These are phyloP conservation scores for Calamus simplicifolius DNA, from an alignment of 176 grass and related monocot species.

Conservation along the genomic window DNA sequence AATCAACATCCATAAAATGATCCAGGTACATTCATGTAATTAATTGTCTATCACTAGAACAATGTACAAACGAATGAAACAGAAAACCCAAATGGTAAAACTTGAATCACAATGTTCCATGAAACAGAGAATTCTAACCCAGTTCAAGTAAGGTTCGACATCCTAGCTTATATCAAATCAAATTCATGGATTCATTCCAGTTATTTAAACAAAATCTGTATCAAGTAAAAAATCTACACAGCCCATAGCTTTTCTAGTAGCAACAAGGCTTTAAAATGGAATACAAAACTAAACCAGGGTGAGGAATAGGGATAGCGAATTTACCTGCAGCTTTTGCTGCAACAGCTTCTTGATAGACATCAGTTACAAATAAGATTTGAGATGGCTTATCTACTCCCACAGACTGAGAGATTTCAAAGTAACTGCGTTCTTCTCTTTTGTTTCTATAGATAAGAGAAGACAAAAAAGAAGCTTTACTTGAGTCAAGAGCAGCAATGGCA, in stretches of 20 bases:
- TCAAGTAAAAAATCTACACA: background rate
- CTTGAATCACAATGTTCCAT: no score
- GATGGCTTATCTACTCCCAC: constrained; percentile 75
- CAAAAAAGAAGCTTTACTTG: background rate
- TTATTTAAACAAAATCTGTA: background rate
- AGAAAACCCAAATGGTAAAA: no score
- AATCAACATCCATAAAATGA: no score
- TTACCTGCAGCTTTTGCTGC: constrained; percentile 84
- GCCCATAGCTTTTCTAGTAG: background rate
- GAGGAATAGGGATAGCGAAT: background rate
- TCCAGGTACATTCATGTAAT: no score
- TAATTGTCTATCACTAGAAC: no score
- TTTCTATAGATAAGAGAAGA: constrained; percentile 33
- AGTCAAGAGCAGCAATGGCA: no score
- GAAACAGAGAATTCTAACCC: no score
- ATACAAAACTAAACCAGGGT: background rate
- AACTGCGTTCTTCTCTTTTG: constrained; percentile 87
- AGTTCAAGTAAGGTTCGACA: no score
- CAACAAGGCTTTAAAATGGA: constrained; percentile 2
- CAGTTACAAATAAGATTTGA: constrained; percentile 81
- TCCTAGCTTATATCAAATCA: no score
- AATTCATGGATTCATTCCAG: background rate
- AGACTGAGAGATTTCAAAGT: constrained; percentile 70
- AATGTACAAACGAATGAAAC: no score
- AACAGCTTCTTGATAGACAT: constrained; percentile 81